Evolutionary conservation across 1,284 basidiomycete genomes (phyloP), one percentile per base, ranked within the genome.

Genomic region (Puccinia coronata): DNA sequence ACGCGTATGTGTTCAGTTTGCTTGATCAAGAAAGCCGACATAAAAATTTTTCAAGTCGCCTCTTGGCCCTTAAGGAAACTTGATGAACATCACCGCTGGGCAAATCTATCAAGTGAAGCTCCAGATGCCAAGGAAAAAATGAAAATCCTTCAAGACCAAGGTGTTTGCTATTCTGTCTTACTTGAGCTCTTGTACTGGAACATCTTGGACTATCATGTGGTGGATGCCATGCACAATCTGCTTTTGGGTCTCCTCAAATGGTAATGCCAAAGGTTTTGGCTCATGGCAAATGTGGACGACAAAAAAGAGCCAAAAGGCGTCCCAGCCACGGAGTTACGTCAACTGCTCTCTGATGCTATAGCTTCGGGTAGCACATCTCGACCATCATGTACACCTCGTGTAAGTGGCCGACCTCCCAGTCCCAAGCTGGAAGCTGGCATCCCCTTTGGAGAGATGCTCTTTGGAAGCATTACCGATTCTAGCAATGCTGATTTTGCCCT

Each of bases 171-270:
- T 53, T 80, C 78, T 1, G 69, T 49, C 3, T 49, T 80, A 0
- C 53, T 72, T 11, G 20, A 80, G 16, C 43, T 80, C 0, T 51
- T 49, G 4, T 80, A 80, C 36, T 72, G 78, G 77, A 49, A 80
- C 36, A 71, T 71, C 0, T n/a, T 80, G 6, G 41, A 80, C 0
- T 80, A 72, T 73, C 69, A 73, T 28, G 78, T 72, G 23, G 39
- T 72, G 34, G 78, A 80, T 51, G 31, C 77, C 5, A 71, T 80
- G 77, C 77, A 80, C 28, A 80, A 80, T 20, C 57, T 80, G 1
- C 55, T 80, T 9, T 23, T 80, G 1, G 77, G 77, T 2, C 36
- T 80, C 14, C 25, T 71, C 18, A 28, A 65, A 12, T 80, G 77
- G 77, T 67, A 80, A 31, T 57, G 51, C 31, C 53, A 34, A 1